phyloP scores from a whole-genome alignment of 768 basidiomycete genomes.

The Phaeotremella fagi region DNA sequence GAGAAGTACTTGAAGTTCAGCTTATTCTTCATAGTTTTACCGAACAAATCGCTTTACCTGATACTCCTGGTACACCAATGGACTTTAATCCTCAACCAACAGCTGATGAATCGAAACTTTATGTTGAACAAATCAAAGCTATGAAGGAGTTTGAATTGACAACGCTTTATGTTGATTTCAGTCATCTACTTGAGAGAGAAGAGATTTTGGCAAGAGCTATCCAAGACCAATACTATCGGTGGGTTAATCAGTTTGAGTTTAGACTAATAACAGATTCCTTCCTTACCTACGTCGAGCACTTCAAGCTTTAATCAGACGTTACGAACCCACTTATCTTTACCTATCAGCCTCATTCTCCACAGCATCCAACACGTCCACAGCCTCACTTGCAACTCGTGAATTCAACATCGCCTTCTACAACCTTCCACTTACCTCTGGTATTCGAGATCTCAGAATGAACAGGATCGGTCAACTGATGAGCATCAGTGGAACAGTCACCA shows the following conservation, averaged over 20 bases:
- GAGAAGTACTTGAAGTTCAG: too few relatives aligned
- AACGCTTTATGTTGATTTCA: constrained; percentile 93
- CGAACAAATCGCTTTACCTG: constrained; percentile 69
- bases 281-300: constrained; percentile 90
- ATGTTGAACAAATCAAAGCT: constrained; percentile 87
- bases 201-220: constrained; percentile 92
- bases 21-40: constrained; percentile 61
- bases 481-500: constrained; percentile 94
- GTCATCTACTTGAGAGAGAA: constrained; percentile 81
- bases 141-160: constrained; percentile 93
- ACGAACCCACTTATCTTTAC: constrained; percentile 90
- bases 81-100: constrained; percentile 20
- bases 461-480: constrained; percentile 91
- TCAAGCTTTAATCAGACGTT: constrained; percentile 79
- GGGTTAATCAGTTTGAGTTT: constrained; percentile 8
- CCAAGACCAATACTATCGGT: constrained; percentile 87
- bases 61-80: constrained; percentile 65
- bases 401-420: constrained; percentile 95
- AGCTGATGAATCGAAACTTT: constrained; percentile 63
- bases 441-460: constrained; percentile 85
- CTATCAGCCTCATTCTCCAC: constrained; percentile 70
- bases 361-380: constrained; percentile 62
- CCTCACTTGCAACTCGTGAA: constrained; percentile 81
- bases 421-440: constrained; percentile 86
- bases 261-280: constrained; percentile 56